Conservation (phyloP, 306 rosid species). For the Malus sieversii region DNA sequence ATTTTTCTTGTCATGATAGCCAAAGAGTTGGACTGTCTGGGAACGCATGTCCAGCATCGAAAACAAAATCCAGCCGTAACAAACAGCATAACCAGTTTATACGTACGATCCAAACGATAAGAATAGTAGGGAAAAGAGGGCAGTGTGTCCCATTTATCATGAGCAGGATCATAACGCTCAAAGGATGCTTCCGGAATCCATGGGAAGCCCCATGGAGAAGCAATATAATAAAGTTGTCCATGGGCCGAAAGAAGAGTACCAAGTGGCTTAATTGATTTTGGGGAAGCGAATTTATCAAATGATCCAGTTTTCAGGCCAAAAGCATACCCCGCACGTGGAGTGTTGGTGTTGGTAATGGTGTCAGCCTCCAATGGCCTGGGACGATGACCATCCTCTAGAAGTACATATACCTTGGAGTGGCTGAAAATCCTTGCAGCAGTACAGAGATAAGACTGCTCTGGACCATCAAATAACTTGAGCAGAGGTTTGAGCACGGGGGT, state of each 20-base stretch:
- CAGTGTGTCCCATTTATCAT: neutral
- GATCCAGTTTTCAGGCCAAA: neutral
- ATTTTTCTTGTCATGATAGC: neutral
- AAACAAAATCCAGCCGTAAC: neutral
- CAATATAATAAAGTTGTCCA: neutral
- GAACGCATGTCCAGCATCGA: neutral
- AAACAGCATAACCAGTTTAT: neutral
- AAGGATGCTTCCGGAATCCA: neutral
- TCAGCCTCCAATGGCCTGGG: too few relatives aligned
- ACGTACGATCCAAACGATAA: neutral
- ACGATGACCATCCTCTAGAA: neutral
- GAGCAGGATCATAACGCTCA: neutral
- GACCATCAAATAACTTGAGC: neutral
- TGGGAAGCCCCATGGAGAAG: neutral
- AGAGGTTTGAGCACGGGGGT: neutral
- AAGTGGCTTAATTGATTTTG: too few relatives aligned
- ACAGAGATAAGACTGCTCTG: too few relatives aligned
- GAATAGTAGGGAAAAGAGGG: neutral
- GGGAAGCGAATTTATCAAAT: neutral
- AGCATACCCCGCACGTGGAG: too few relatives aligned
- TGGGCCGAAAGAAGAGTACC: neutral
- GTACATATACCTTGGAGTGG: neutral
- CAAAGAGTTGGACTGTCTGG: neutral
- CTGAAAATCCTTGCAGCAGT: neutral
- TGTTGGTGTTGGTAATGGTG: too few relatives aligned